Base-by-base conservation (phyloP, 208 protist species). In the Trypanosoma caninum region DNA sequence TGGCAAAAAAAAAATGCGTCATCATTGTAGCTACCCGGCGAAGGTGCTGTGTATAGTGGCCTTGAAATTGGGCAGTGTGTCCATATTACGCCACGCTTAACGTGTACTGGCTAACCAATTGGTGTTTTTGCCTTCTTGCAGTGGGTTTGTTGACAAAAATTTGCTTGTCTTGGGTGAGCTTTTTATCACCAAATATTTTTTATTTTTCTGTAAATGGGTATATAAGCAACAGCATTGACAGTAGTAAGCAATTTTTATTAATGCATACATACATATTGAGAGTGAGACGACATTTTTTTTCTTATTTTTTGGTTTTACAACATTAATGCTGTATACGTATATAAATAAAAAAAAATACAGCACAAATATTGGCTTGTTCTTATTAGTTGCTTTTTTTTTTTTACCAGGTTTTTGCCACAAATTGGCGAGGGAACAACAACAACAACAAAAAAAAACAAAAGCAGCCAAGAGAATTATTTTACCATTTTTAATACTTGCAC, bases 91-190 rank as follows among this genome's bases (percentile, higher is more conserved):
- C 84, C 77, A 6, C 74, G 80, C 27, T 11, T 1, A 16, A 33
- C 37, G n/a, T 80, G 74, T 50, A 30, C 1, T 0, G 74, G 72
- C 2, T 73, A 73, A 3, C 50, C 48, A 2, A 86, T 91, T 80
- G 33, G 78, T 13, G 69, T 69, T 14, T 87, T 76, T 52, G 47
- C 78, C 8, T 60, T 71, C 47, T 44, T 64, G 22, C 6, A 57
- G 0, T 27, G 34, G 23, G 25, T 58, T 23, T 58, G 4, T 5
- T 65, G 40, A 50, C 11, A 37, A 2, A 33, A 20, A 28, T 35
- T 44, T 46, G 31, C 31, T 46, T 10, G 8, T 59, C 7, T 23
- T 25, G 38, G 30, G 18, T 22, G 2, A 8, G 18, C 9, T n/a
- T n/a, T n/a, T n/a, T 11, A 47, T 13, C 7, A 28, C 42, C 22